phyloP scores from a whole-genome alignment of 441 rosid genomes.

The Hura crepitans region DNA sequence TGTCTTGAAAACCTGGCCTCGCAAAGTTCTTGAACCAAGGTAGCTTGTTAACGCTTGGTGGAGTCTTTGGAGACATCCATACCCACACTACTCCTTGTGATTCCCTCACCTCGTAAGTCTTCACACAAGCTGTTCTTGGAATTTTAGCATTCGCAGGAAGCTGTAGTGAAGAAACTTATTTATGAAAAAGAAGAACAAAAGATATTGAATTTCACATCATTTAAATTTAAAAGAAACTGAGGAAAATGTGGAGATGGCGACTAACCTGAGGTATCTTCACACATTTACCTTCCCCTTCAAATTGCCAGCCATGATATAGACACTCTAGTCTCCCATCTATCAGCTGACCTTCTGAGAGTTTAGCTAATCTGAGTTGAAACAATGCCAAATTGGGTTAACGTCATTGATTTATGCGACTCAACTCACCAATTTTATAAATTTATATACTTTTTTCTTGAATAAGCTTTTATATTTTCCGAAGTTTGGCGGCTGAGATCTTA shows the following conservation, averaged over 20 bases:
- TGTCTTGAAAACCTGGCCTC: conserved; percentile 67
- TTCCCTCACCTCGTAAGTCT: conserved; percentile 61
- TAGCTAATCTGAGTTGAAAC: conserved; percentile 59
- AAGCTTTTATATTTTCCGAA: too few relatives aligned
- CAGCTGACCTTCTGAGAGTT: conserved; percentile 87
- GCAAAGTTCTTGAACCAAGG: conserved; percentile 89
- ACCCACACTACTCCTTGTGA: conserved; percentile 95
- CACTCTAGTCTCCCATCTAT: conserved; percentile 89
- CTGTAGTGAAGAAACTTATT: conserved; percentile 30
- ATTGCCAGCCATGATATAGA: conserved; percentile 97
- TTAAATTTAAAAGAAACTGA: neutral
- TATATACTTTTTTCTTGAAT: too few relatives aligned
- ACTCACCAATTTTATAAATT: too few relatives aligned
- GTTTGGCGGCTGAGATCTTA: neutral
- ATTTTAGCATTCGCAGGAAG: conserved; percentile 74
- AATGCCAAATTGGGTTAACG: neutral
- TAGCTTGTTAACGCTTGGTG: conserved; percentile 53
- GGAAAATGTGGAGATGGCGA: neutral
- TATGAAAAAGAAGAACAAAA: neutral
- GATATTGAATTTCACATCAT: neutral
- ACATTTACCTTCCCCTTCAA: conserved; percentile 82
- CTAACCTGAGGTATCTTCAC: conserved; percentile 90
- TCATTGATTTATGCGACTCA: too few relatives aligned
- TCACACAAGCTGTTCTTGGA: conserved; percentile 69
- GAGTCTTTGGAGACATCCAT: conserved; percentile 76